These are phyloP conservation scores for Crithidia brevicula DNA, from an alignment of 208 protist genomes.

Conservation along the genomic window DNA sequence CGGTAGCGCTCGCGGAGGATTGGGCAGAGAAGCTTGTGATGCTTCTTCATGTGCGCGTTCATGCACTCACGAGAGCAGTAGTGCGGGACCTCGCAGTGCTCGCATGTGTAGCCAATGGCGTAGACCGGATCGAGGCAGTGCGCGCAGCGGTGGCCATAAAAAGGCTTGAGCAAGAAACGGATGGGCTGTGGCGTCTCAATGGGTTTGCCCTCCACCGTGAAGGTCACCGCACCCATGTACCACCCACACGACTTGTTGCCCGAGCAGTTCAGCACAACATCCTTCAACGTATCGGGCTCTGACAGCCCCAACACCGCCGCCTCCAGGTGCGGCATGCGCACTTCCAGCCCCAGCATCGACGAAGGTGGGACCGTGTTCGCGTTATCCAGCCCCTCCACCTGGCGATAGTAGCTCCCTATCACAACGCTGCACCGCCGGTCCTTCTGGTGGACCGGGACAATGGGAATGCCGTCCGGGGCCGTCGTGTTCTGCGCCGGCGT, in stretches of 20 bases:
- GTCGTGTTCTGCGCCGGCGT: conserved; percentile 44
- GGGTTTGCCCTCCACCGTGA: conserved; percentile 38
- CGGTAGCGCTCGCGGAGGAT: conserved; percentile 65
- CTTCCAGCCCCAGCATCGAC: conserved; percentile 69
- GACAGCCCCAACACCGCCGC: conserved; percentile 63
- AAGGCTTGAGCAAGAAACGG: conserved; percentile 78
- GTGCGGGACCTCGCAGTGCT: conserved; percentile 72
- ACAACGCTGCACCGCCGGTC: conserved; percentile 58
- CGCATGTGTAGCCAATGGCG: conserved; percentile 79
- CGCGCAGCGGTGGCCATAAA: conserved; percentile 73
- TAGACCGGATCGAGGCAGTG: conserved; percentile 89
- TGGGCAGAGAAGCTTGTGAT: conserved; percentile 77
- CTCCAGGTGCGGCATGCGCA: conserved; percentile 79
- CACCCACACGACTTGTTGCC: conserved; percentile 79
- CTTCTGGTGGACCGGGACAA: conserved; percentile 62
- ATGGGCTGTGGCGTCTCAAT: conserved; percentile 52
- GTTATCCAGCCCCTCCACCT: conserved; percentile 36
- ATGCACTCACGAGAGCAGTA: conserved; percentile 87
- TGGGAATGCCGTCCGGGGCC: conserved; percentile 61
- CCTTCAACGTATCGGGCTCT: conserved; percentile 49
- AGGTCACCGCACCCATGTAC: conserved; percentile 72
- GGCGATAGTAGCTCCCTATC: conserved; percentile 59
- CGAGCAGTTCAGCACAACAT: conserved; percentile 80
- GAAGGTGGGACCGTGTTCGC: conserved; percentile 23
- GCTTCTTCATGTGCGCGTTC: conserved; percentile 64